Percentiles rank a stretch among this genome's conserved stretches.
These are phyloP conservation scores for Boletus rubropictus DNA, from an alignment of 768 basidiomycete genomes.

Conservation along the genomic window DNA sequence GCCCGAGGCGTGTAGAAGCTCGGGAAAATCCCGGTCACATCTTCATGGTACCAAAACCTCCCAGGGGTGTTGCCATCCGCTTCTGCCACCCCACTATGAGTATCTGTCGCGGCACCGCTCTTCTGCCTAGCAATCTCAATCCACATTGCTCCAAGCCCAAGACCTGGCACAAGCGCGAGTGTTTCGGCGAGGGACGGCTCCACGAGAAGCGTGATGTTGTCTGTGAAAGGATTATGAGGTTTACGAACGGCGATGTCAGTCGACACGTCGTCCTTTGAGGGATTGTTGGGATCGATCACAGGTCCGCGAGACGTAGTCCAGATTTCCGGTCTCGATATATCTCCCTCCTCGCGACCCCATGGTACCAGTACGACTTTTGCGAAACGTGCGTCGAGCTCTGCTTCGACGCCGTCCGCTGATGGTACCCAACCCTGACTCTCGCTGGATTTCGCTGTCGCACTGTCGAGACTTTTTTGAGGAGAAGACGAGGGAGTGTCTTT, in stretches of 20 bases:
- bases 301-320: slow-evolving; percentile 35
- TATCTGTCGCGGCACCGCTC: slow-evolving; percentile 1
- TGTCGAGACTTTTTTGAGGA: background rate
- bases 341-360: slow-evolving; percentile 43
- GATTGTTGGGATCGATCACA: slow-evolving; percentile 24
- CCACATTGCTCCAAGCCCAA: slow-evolving; percentile 63
- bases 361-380: slow-evolving; percentile 50
- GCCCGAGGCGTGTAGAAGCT: slow-evolving; percentile 41
- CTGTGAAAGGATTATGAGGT: slow-evolving; percentile 47
- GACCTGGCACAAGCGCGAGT: slow-evolving; percentile 39
- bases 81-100: background rate
- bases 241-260: slow-evolving; percentile 9
- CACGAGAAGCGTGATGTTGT: slow-evolving; percentile 57
- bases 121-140: slow-evolving; percentile 53
- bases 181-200: slow-evolving; percentile 39
- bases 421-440: slow-evolving; percentile 10
- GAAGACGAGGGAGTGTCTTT: slow-evolving; percentile 1
- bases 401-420: slow-evolving; percentile 36
- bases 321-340: slow-evolving; percentile 34
- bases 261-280: slow-evolving; percentile 2
- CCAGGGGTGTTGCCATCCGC: slow-evolving; percentile 5
- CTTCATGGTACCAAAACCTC: slow-evolving; percentile 56
- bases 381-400: slow-evolving; percentile 41
- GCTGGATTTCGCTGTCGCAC: slow-evolving; percentile 5
- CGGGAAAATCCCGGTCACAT: slow-evolving; percentile 46